Base-by-base conservation (phyloP, 2,329 filamentous ascomycete genomes). In the Neophaeococcomyces mojaviensis region DNA sequence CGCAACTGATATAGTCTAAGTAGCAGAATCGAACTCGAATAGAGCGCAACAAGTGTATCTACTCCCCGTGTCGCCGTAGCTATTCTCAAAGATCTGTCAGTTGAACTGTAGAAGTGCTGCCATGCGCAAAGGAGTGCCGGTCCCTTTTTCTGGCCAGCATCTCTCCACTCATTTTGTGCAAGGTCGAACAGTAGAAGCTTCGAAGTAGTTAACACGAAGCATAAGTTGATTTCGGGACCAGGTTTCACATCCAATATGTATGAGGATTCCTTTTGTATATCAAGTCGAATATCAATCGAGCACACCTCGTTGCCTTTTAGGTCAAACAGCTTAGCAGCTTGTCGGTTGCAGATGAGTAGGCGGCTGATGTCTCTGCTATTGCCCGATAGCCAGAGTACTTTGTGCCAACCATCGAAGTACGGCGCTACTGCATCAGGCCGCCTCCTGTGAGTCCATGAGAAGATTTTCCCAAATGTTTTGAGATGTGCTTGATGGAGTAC, bases 181-280 rank as follows among this genome's bases (percentile, higher is more conserved):
- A 58, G 54, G 6, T 52, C 59, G 15, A 74, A 56, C 55, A 72
- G 64, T 20, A 72, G 59, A 3, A 82, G 53, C 38, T 67, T 68
- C 3, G 65, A 68, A 0, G 73, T 73, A 1, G 78, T 81, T 38
- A 81, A 57, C 28, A 81, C 62, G 41, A 74, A 75, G 39, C 77
- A 57, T 18, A 69, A 65, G 22, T 67, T 64, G 12, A 59, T 55
- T 38, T 68, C 61, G 3, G 52, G 59, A 9, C 67, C 61, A 50
- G 61, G 58, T 50, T 66, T 65, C 16, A 78, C 55, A 52, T 78
- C 75, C 30, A 82, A 56, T 34, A 81, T 72, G 74, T 77, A 79
- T 48, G 73, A 67, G 4, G 63, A 64, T 31, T 60, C 53, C 37
- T 58, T 61, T 15, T 52, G 50, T 41, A 67, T 55, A 9, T 61